Base-by-base conservation (phyloP, 2,329 filamentous ascomycete genomes). In the Fusarium mangiferae region DNA sequence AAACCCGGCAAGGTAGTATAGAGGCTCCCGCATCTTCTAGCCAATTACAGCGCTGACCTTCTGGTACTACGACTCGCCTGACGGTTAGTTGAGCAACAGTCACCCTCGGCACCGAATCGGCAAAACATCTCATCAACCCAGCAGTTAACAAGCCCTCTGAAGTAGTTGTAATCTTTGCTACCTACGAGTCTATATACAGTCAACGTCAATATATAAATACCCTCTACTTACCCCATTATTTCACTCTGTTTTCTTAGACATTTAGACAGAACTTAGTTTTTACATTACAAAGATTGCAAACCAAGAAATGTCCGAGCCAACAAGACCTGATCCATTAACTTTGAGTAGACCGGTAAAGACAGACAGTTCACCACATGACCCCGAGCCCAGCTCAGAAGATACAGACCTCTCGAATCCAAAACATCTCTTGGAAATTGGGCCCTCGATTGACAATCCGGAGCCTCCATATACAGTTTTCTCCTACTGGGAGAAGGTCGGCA, bases 231-330 rank as follows among this genome's bases (percentile, higher is more conserved):
- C 24, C 24, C 17, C 18, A 10, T 26, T 18, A 18, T 13, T 24
- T 18, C 5, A 24, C 24, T 0, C 10, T 24, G 0, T 5, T 44
- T 24, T 24, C 5, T 24, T 3, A 12, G 4, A 17, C 15, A 44
- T 24, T 17, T 7, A 17, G 12, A 11, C 6, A 44, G 10, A 44
- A 24, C 6, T 10, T 5, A 24, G 10, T 44, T 7, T 18, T 18
- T 3, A 17, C 10, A 4, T 24, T 24, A 44, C n/a, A 24, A 24
- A 44, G 1, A 45, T 45, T 17, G 7, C n/a, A n/a, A 45, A 6
- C 17, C n/a, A 26, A 13, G 11, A 26, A 45, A 2, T 13, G 5
- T 7, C 42, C 11, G 8, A 26, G 7, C 42, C 42, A 13, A 8
- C n/a, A 26, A 26, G 24, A 26, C 17, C 24, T 1, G 1, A 20